Conservation (phyloP, 164 flowering plant genomes). For the Magnolia sinica region DNA sequence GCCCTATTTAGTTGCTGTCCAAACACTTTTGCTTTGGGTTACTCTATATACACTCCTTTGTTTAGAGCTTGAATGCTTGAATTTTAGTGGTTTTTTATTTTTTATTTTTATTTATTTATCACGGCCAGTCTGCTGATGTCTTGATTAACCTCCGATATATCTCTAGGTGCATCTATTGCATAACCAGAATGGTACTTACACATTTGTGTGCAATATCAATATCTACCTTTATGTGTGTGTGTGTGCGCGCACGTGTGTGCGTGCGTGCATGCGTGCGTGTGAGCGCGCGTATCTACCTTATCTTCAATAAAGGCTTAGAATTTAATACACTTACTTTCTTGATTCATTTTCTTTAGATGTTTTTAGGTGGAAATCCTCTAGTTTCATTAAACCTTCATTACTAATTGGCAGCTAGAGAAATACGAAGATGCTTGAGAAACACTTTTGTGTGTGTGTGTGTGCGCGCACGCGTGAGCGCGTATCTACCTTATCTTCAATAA, state of each 20-base stretch:
- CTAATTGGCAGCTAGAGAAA: conserved; percentile 67
- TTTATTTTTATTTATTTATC: not conserved
- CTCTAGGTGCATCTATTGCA: not conserved
- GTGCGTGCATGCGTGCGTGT: no score
- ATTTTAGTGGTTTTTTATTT: not conserved
- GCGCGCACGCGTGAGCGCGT: not conserved
- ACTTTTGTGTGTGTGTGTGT: conserved; percentile 11
- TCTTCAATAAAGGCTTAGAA: not conserved
- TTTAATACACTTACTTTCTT: not conserved
- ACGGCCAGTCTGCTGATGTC: not conserved
- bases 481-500: not conserved
- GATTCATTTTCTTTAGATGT: not conserved
- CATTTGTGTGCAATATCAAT: not conserved
- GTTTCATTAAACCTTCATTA: not conserved
- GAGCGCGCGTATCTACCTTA: no score
- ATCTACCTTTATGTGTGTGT: not conserved
- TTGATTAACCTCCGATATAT: not conserved
- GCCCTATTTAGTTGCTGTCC: not conserved
- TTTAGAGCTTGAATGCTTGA: not conserved
- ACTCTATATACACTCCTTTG: not conserved
- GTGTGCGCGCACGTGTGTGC: no score
- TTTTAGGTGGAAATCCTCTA: not conserved
- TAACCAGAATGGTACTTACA: not conserved
- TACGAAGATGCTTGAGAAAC: conserved; percentile 77
- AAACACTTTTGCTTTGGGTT: not conserved